Conservation (phyloP, 176 grass and related monocot species). For the Pontederia crassipes region DNA sequence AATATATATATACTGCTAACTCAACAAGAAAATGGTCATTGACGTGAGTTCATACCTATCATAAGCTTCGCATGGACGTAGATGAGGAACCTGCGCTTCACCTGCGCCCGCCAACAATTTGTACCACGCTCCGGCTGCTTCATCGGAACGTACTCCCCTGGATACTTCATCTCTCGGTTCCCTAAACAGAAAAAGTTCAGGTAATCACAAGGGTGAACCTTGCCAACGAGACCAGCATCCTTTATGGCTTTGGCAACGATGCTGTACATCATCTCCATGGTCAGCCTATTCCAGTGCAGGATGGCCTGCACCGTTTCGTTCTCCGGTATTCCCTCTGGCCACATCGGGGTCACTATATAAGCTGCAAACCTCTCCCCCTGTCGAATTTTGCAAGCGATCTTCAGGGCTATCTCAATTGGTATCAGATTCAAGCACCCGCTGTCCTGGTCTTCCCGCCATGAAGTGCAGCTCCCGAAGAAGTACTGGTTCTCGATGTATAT, state of each 20-base stretch:
- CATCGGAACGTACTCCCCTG: constrained; percentile 42
- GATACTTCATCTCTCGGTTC: constrained; percentile 41
- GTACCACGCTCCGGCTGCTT: constrained; percentile 31
- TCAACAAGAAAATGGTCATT: neutral
- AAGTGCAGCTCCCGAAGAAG: constrained; percentile 75
- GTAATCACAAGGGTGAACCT: constrained; percentile 66
- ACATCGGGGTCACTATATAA: constrained; percentile 64
- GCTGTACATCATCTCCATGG: constrained; percentile 7
- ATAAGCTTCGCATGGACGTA: constrained; percentile 94
- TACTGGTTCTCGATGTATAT: constrained; percentile 98
- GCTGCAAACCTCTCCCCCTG: constrained; percentile 16
- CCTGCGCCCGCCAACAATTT: constrained; percentile 63
- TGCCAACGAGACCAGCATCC: constrained; percentile 44
- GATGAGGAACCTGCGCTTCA: constrained; percentile 52
- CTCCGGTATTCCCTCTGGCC: constrained; percentile 66
- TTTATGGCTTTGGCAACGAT: constrained; percentile 57
- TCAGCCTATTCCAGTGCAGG: constrained; percentile 46
- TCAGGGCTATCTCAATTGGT: constrained; percentile 75
- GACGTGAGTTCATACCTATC: constrained; percentile 38
- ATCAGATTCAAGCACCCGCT: constrained; percentile 55
- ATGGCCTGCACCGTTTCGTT: constrained; percentile 60
- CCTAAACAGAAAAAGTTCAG: constrained; percentile 22
- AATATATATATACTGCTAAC: neutral
- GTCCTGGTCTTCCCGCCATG: constrained; percentile 27
- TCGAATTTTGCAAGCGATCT: constrained; percentile 59